Conservation (phyloP, 2,329 filamentous ascomycete species). For the Coniochaeta prunicola region DNA sequence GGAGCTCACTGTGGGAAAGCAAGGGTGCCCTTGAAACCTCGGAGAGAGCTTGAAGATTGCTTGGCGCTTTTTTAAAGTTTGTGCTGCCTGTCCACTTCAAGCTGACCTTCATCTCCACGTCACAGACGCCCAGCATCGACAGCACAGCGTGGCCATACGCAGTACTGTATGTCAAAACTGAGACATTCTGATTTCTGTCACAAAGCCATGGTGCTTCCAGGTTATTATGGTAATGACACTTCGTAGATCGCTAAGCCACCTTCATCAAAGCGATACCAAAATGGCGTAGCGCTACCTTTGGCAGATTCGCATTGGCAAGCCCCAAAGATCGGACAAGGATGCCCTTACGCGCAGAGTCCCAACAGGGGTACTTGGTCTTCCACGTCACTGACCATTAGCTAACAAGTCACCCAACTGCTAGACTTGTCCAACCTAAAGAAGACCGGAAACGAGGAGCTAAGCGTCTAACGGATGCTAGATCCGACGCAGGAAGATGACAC, state of each 20-base stretch:
- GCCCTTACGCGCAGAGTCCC: background rate
- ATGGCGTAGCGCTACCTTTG: background rate
- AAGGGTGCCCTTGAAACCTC: background rate
- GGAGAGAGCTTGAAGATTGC: background rate
- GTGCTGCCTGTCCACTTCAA: background rate
- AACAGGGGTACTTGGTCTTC: background rate
- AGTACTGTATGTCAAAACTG: too few species aligned
- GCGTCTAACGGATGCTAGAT: background rate
- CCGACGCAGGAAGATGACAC: background rate
- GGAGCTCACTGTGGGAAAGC: background rate
- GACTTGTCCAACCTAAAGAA: background rate
- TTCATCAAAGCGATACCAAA: background rate
- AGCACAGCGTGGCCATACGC: background rate
- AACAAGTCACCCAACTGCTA: background rate
- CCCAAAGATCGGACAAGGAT: background rate
- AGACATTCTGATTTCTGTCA: background rate
- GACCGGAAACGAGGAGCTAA: background rate
- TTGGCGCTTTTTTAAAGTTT: background rate
- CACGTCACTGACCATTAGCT: background rate
- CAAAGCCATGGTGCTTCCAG: too few species aligned
- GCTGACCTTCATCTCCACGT: background rate
- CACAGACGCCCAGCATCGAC: background rate
- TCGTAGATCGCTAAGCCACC: background rate
- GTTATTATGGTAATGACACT: background rate
- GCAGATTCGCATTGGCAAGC: too few species aligned